Base-by-base conservation (phyloP, 306 rosid species). In the Lupinus albus region DNA sequence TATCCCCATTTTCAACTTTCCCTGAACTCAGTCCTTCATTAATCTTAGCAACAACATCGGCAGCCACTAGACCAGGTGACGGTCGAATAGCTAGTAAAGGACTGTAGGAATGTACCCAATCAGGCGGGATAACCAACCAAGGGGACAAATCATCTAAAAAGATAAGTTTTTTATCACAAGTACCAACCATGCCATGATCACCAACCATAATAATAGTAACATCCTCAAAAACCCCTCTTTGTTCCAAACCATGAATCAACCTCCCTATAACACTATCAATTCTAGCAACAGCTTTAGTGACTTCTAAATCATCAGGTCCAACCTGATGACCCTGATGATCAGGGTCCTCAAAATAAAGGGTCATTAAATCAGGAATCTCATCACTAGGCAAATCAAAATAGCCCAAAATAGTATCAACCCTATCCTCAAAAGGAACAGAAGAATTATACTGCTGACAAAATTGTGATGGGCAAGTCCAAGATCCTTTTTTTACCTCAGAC, bases 161-260 rank as follows among this genome's bases (percentile, higher is more conserved):
- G 9, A 92, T 62, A 10, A 92, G 62, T 75, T 89, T 89, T 57
- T 80, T 75, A 62, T 89, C 96, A 30, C 98, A 92, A 0, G 96
- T 89, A 46, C 91, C 95, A 70, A 92, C 98, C 98, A 92, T 92
- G 1, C 99, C 99, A 82, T 93, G 99, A 77, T 93, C 99, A 51
- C 99, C 99, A 4, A 93, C 82, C 79, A 93, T 16, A 46, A 92
- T 83, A n/a, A 92, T 16, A 44, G 30, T 72, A 51, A 92, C 98
- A 80, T 92, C 95, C 21, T 92, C 85, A 54, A 87, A 92, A 25
- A 89, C 45, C 21, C 89, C 88, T 80, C 89, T 72, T 21, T 80
- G 21, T 63, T 92, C 97, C 53, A 93, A 80, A 11, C 99, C 99
- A 0, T 71, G 33, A 72, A 93, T 90, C 72, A 93, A 66, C 73